Percentiles rank a stretch among this genome's conserved stretches.
These are phyloP conservation scores for Mycena citricolor DNA, from an alignment of 1,284 basidiomycete genomes.

Conservation along the genomic window DNA sequence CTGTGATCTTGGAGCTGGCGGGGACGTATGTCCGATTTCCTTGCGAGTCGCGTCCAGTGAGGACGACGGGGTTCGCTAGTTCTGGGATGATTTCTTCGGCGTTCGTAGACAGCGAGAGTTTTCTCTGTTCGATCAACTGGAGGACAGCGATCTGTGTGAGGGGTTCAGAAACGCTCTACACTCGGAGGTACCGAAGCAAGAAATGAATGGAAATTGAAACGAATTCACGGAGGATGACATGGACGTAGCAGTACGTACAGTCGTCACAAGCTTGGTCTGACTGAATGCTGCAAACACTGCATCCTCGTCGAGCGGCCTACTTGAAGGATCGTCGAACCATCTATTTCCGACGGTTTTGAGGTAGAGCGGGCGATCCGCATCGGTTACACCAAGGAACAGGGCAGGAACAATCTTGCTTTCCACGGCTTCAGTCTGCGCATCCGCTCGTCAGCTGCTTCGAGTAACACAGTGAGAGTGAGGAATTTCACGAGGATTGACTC, in stretches of 20 bases:
- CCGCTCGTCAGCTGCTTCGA: no score
- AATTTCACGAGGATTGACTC: no score
- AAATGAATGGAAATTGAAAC: no score
- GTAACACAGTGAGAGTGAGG: no score
- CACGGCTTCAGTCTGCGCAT: neutral
- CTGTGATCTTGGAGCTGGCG: constrained; percentile 13
- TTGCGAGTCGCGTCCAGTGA: constrained; percentile 10
- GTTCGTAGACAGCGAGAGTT: constrained; percentile 21
- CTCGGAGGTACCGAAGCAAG: no score
- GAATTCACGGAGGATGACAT: no score
- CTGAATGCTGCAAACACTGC: neutral
- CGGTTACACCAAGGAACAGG: neutral
- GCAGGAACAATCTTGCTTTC: neutral
- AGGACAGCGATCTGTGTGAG: constrained; percentile 18
- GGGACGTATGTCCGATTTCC: constrained; percentile 3
- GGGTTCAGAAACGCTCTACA: no score
- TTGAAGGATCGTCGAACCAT: neutral
- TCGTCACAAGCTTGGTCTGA: neutral
- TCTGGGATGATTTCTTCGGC: constrained; percentile 24
- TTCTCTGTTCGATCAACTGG: constrained; percentile 27
- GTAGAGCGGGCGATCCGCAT: neutral
- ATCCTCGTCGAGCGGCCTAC: neutral
- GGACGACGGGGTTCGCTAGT: constrained; percentile 23
- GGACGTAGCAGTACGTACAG: no score
- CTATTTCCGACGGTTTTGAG: neutral